Evolutionary conservation across 352 stramenopile genomes (phyloP), one percentile per base, ranked within the genome.

Genomic region (Peronosclerospora sorghi): DNA sequence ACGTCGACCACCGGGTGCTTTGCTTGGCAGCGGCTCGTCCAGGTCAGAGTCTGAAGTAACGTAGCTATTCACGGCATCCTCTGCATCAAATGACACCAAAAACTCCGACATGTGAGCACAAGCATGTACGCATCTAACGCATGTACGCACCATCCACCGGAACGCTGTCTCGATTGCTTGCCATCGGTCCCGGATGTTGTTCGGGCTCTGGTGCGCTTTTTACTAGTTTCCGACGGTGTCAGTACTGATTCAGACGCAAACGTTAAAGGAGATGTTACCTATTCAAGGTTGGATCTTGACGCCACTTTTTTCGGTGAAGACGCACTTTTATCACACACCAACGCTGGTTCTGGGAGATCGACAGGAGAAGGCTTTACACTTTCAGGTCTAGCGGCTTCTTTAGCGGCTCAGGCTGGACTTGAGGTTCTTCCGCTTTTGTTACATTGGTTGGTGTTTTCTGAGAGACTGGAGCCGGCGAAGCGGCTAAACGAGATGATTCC

Each of bases 171-270:
- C 26, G 29, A 34, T 49, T 17, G 12, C 19, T 35, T 41, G 12
- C n/a, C 35, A 19, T 0, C 19, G 14, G 4, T 20, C 10, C 26
- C 17, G 28, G 21, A 41, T 0, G 21, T 54, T 12, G 51, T 56
- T 15, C 23, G 44, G 15, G 37, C 38, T 13, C 64, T 43, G 9
- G 38, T 35, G 19, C 64, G 58, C 19, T 74, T 74, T 42, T 59
- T 74, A 12, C 54, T 35, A 17, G 29, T 48, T 17, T 40, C 53
- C 8, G 37, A 59, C 0, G 42, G 15, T 6, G 32, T n/a, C 32
- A 14, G 30, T 26, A 27, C 8, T 41, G 46, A 26, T 41, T 13
- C 1, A 40, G 32, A 8, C 12, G n/a, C 17, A 20, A 32, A 13
- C 17, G 14, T 18, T 37, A 24, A 1, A 44, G 51, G 32, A 29